phyloP scores from a whole-genome alignment of 2,329 filamentous ascomycete species.

The Claviceps pazoutovae region DNA sequence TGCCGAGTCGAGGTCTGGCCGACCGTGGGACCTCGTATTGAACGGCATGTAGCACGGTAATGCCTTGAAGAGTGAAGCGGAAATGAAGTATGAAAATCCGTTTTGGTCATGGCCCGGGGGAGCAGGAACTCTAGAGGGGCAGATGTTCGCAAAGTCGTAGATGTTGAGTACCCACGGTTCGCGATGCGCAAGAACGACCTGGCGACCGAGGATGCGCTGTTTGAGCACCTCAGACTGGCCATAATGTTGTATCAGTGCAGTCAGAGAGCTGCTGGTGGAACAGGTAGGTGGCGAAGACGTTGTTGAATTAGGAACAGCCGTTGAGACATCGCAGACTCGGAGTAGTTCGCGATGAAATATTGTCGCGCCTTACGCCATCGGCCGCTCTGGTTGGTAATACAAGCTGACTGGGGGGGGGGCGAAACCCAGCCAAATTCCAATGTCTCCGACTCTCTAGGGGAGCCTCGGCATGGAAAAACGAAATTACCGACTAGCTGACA shows the following conservation, averaged over 20 bases:
- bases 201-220: constrained; percentile 24
- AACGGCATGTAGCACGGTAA: neutral
- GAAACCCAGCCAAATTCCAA: neutral
- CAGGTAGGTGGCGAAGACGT: neutral
- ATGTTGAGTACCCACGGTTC: constrained; percentile 19
- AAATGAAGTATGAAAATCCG: neutral
- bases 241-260: constrained; percentile 12
- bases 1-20: neutral
- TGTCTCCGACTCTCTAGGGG: neutral
- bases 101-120: constrained; percentile 14
- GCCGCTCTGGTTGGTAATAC: neutral
- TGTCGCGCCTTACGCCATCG: neutral
- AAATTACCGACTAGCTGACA: constrained; percentile 3
- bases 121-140: constrained; percentile 26
- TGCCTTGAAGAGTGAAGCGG: neutral
- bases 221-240: constrained; percentile 20
- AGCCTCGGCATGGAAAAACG: neutral
- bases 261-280: neutral
- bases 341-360: constrained; percentile 8
- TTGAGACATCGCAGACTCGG: neutral
- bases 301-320: neutral
- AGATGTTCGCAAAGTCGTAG: constrained; percentile 11
- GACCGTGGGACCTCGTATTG: neutral
- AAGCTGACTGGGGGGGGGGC: neutral
- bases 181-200: constrained; percentile 28